Conservation (phyloP, 495 filamentous ascomycete genomes). For the Aspergillus funiculosus region DNA sequence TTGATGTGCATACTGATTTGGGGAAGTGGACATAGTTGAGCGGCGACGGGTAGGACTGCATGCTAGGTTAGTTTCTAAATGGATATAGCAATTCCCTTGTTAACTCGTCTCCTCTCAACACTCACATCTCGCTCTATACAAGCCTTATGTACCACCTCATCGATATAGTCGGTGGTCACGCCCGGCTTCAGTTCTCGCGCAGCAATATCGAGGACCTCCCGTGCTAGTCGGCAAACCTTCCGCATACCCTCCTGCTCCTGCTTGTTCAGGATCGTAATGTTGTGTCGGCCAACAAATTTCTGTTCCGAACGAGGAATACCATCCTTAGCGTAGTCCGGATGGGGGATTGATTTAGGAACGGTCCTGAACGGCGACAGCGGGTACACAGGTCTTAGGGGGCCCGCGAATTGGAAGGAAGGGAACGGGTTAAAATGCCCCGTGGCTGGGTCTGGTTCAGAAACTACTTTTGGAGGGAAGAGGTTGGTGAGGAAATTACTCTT, state of each 20-base stretch:
- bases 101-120: background rate
- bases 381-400: slow-evolving; percentile 78
- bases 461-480: slow-evolving; percentile 59
- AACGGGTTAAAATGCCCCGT: slow-evolving; percentile 87
- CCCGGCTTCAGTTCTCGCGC: slow-evolving; percentile 76
- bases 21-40: slow-evolving; percentile 96
- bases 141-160: slow-evolving; percentile 93
- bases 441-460: slow-evolving; percentile 86
- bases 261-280: slow-evolving; percentile 73
- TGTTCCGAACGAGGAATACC: slow-evolving; percentile 79
- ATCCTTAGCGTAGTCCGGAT: slow-evolving; percentile 78
- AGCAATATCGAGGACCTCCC: slow-evolving; percentile 91
- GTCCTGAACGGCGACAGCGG: slow-evolving; percentile 69
- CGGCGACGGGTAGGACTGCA: slow-evolving; percentile 88
- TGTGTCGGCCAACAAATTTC: slow-evolving; percentile 62
- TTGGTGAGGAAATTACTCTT: slow-evolving; percentile 58
- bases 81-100: slow-evolving; percentile 4
- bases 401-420: slow-evolving; percentile 76
- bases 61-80: slow-evolving; percentile 10
- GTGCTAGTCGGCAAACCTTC: slow-evolving; percentile 79
- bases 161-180: slow-evolving; percentile 92
- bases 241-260: slow-evolving; percentile 84
- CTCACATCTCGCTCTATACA: slow-evolving; percentile 87
- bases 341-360: slow-evolving; percentile 73
- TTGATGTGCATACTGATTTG: slow-evolving; percentile 93